Evolutionary conservation across 495 filamentous ascomycete species (phyloP).

Genomic region (Hypoxylon perforatum): DNA sequence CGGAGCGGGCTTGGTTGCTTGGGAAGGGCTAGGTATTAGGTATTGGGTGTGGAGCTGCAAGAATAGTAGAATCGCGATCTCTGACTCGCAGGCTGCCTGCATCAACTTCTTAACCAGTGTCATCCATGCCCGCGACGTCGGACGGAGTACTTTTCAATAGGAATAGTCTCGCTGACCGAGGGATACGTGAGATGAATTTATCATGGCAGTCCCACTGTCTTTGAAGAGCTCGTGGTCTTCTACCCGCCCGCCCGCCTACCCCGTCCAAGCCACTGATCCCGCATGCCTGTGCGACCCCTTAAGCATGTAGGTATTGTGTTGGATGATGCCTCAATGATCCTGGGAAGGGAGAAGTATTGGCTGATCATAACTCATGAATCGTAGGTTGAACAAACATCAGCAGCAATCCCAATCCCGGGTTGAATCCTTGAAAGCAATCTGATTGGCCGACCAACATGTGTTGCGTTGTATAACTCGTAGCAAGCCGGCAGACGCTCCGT

Average conservation of each 20-base stretch:
- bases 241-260: not conserved
- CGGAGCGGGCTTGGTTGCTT: no score
- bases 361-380: conserved; percentile 31
- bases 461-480: conserved; percentile 31
- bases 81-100: conserved; percentile 44
- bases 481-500: conserved; percentile 38
- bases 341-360: conserved; percentile 29
- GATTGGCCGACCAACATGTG: conserved; percentile 37
- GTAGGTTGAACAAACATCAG: conserved; percentile 33
- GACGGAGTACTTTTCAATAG: conserved; percentile 30
- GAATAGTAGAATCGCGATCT: conserved; percentile 35
- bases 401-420: conserved; percentile 26
- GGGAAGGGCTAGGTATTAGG: conserved; percentile 7
- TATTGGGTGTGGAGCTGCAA: conserved; percentile 30
- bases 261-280: conserved; percentile 20
- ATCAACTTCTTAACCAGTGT: conserved; percentile 31
- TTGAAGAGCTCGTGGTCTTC: not conserved
- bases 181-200: conserved; percentile 33
- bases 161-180: conserved; percentile 40
- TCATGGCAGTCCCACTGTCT: conserved; percentile 29
- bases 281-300: conserved; percentile 20
- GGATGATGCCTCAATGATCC: conserved; percentile 30
- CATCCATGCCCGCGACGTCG: conserved; percentile 38
- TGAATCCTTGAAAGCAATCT: conserved; percentile 30
- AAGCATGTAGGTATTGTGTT: conserved; percentile 11